Conservation (phyloP, 2,329 filamentous ascomycete species). For the Penicillium olsonii region DNA sequence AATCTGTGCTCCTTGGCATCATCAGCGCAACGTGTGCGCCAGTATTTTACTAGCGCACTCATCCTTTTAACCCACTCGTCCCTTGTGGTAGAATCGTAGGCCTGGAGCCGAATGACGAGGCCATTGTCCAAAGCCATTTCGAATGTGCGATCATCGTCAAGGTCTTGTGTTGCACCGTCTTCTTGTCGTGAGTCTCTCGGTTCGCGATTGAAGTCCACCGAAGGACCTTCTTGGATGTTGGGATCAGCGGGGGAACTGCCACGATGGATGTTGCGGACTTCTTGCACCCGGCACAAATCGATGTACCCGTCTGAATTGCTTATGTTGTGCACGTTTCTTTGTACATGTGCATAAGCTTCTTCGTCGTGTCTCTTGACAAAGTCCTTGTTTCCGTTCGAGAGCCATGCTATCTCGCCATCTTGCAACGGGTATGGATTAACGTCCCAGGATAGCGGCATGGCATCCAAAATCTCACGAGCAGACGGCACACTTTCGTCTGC, state of each 20-base stretch:
- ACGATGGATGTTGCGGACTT: slow-evolving; percentile 57
- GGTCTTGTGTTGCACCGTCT: slow-evolving; percentile 55
- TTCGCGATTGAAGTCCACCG: slow-evolving; percentile 58
- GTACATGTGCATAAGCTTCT: slow-evolving; percentile 60
- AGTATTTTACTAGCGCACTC: slow-evolving; percentile 60
- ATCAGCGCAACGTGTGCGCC: slow-evolving; percentile 57
- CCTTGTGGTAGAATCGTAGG: slow-evolving; percentile 58
- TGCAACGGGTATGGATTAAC: slow-evolving; percentile 62
- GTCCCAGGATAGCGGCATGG: slow-evolving; percentile 62
- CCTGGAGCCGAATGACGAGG: slow-evolving; percentile 62
- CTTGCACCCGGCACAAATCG: slow-evolving; percentile 58
- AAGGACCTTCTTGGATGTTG: slow-evolving; percentile 53
- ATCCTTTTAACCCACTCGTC: slow-evolving; percentile 65
- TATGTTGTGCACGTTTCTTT: slow-evolving; percentile 61
- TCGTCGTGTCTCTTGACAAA: slow-evolving; percentile 55
- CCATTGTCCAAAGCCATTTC: slow-evolving; percentile 64
- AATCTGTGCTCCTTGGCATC: slow-evolving; percentile 61
- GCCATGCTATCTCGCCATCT: slow-evolving; percentile 59
- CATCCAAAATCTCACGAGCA: slow-evolving; percentile 55
- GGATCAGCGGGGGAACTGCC: slow-evolving; percentile 57
- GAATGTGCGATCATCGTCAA: slow-evolving; percentile 61
- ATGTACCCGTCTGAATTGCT: slow-evolving; percentile 65
- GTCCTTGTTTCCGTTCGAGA: slow-evolving; percentile 50
- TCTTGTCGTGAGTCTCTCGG: slow-evolving; percentile 49
- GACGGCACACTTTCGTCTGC: slow-evolving; percentile 53